Base-by-base conservation (phyloP, 1,284 basidiomycete genomes). In the Termitomyces sp. region DNA sequence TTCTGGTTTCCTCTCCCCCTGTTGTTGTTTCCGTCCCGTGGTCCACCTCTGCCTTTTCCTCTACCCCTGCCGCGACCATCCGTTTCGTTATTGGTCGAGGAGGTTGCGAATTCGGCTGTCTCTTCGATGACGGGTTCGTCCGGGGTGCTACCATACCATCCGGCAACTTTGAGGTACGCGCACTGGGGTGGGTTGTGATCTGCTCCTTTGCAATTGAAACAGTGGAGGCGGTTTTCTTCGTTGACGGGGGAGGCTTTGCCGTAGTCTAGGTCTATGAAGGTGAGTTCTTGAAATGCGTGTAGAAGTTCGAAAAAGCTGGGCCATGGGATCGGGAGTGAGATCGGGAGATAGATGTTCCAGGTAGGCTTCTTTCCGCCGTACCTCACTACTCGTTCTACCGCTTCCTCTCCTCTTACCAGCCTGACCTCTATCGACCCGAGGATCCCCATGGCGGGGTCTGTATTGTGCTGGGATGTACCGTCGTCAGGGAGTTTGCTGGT, bases 361-460 rank as follows among this genome's bases (percentile, higher is more conserved):
- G 2, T 7, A 2, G n/a, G 1, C n/a, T 37, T 37, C n/a, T 30
- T 30, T 3, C 4, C 2, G 4, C 35, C 8, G 7, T 8, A 18
- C 2, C 18, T 37, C 7, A 5, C 13, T 7, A 2, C 6, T 14
- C 21, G 5, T 3, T 24, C 21, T 3, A 40, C 6, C 3, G 1
- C 0, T 3, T 40, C 21, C 5, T 40, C 13, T 0, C 21, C 19
- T 13, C 8, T 40, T 1, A 11, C 13, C 1, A 40, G 39, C 6
- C 5, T 13, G 0, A 24, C 39, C 6, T 24, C 13, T 1, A 24
- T 2, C 1, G 3, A 1, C 0, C 0, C 1, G 5, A 40, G 0
- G 11, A 40, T 40, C 0, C 11, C 19, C 2, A 24, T 1, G 4
- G 21, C 11, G 4, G 39, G 38, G 1, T 13, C 4, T 1, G 7